These are phyloP conservation scores for Cadophora malorum DNA, from an alignment of 2,329 filamentous ascomycete genomes.

Conservation along the genomic window DNA sequence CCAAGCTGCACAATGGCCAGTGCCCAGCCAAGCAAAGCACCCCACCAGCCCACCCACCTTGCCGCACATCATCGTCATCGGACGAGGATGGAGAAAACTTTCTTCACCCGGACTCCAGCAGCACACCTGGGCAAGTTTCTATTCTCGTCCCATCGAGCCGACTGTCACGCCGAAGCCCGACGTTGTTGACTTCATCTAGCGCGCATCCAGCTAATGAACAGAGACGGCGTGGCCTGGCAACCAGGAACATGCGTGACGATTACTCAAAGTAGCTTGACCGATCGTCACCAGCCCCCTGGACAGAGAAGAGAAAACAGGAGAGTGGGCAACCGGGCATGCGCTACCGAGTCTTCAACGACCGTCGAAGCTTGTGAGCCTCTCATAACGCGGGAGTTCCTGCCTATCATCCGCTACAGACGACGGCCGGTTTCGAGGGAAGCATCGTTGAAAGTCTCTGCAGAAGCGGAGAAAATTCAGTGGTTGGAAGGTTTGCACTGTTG, in stretches of 20 bases:
- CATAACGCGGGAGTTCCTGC: slow-evolving; percentile 10
- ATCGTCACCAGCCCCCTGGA: slow-evolving; percentile 10
- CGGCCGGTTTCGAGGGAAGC: background rate
- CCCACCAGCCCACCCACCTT: background rate
- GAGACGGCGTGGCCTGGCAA: slow-evolving; percentile 4
- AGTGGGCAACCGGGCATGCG: background rate
- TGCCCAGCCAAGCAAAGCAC: background rate
- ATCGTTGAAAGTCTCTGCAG: background rate
- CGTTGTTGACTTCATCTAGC: slow-evolving; percentile 4
- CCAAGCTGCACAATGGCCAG: background rate
- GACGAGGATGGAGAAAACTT: slow-evolving; percentile 9
- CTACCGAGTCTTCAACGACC: background rate
- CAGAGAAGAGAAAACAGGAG: background rate
- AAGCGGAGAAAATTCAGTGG: background rate
- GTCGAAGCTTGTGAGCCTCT: background rate
- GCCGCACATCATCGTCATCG: slow-evolving; percentile 10
- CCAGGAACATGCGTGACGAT: slow-evolving; percentile 14
- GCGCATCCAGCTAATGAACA: slow-evolving; percentile 8
- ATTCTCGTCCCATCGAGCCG: slow-evolving; percentile 15
- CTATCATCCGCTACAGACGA: slow-evolving; percentile 16
- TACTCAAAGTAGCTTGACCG: slow-evolving; percentile 17
- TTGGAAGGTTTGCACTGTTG: background rate
- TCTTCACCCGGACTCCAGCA: background rate
- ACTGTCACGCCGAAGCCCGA: background rate
- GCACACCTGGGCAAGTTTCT: background rate